Base-by-base conservation (phyloP, 805 yeast genomes). In the Candida yuanshanica region DNA sequence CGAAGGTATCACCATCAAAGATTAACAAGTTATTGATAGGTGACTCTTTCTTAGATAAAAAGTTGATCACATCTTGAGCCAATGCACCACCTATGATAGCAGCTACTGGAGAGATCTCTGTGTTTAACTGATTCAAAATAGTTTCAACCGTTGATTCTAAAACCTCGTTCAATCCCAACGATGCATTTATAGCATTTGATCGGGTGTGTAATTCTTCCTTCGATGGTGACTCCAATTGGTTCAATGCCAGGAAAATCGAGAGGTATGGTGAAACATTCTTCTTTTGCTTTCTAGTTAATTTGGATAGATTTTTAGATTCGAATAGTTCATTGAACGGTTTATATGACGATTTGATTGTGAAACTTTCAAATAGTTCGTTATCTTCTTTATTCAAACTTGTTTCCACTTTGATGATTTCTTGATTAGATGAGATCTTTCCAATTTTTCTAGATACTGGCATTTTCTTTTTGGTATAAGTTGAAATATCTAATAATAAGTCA, bases 61-160 rank as follows among this genome's bases (percentile, higher is more conserved):
- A 78, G 63, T 93, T 93, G 35, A 93, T 83, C 12, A 88, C 82
- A 58, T 90, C 96, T 62, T 93, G 99, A 2, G 95, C 84, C 20
- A 91, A 62, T 1, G 87, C 73, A 1, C 98, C 99, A 6, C 98
- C 99, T 7, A 91, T 51, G 2, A 93, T 75, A 1, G 98, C 95
- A 5, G 93, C 79, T 0, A 81, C 81, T 1, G 97, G 96, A 10
- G 88, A 74, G 49, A 84, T 76, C 55, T 89, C 95, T 2, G 87
- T 57, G 21, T 65, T 62, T 14, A 55, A 71, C 54, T 83, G 87
- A 17, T 55, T 59, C 1, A 71, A 48, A 35, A 81, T 59, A 20
- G 62, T 54, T 5, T 63, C 58, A 20, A 75, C 47, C 38, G 69
- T 62, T 2, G 69, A 70, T 10, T 71, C 65, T 14, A 69, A 64